Conservation (phyloP, 495 filamentous ascomycete genomes). For the Talaromyces thailandensis region DNA sequence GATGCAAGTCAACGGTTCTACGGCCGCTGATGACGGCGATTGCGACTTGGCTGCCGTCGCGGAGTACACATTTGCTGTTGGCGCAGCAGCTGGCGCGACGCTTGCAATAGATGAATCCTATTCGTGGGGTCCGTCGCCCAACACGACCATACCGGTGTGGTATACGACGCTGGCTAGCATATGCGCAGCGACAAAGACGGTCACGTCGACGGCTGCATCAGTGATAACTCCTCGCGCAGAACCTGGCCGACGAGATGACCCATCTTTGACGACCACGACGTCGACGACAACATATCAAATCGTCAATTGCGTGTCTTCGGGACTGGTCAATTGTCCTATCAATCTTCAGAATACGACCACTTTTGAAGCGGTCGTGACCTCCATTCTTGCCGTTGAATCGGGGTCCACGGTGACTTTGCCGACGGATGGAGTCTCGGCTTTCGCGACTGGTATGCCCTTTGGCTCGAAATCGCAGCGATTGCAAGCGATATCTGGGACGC, state of each 20-base stretch:
- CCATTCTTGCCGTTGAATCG: conserved; percentile 25
- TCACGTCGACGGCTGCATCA: conserved; percentile 11
- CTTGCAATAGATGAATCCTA: conserved; percentile 24
- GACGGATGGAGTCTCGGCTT: conserved; percentile 15
- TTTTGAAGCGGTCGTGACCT: conserved; percentile 19
- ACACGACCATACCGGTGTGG: conserved; percentile 39
- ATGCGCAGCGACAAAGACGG: conserved; percentile 25
- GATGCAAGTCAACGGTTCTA: conserved; percentile 32
- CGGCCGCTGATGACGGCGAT: conserved; percentile 15
- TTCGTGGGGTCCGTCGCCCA: conserved; percentile 40
- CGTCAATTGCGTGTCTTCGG: conserved; percentile 25
- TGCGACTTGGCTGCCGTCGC: conserved; percentile 36
- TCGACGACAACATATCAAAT: conserved; percentile 27
- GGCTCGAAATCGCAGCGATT: conserved; percentile 25
- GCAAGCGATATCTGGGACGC: conserved; percentile 24
- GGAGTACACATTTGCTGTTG: conserved; percentile 38
- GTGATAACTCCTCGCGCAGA: conserved; percentile 16
- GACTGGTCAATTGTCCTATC: conserved; percentile 36
- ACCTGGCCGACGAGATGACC: conserved; percentile 9
- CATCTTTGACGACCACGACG: conserved; percentile 25
- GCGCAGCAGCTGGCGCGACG: conserved; percentile 42
- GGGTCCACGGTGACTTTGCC: conserved; percentile 28
- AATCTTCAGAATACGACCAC: conserved; percentile 32
- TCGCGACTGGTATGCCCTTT: conserved; percentile 26
- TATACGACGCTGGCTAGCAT: conserved; percentile 40